These are phyloP conservation scores for Rhododendron molle DNA, from an alignment of 148 eudicot genomes.

Conservation along the genomic window DNA sequence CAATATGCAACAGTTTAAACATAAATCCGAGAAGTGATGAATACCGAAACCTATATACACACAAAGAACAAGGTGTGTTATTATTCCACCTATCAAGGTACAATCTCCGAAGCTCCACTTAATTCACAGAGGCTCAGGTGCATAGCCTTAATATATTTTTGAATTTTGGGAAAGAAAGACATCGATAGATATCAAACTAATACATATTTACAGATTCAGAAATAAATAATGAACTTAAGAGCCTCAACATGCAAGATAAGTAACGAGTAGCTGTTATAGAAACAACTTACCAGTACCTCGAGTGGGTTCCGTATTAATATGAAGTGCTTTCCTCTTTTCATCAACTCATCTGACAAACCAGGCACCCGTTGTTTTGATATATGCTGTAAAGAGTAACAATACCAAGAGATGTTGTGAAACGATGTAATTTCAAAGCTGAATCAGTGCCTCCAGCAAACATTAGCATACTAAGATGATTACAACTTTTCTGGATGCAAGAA, in stretches of 20 bases:
- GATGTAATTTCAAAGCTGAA: neutral
- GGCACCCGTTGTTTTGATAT: conserved; percentile 72
- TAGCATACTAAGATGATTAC: neutral
- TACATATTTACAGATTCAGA: neutral
- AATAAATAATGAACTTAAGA: neutral
- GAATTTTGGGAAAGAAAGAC: too few species aligned
- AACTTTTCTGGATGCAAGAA: neutral
- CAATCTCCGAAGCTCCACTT: neutral
- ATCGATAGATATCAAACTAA: neutral
- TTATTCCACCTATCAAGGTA: neutral
- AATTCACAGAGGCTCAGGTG: neutral
- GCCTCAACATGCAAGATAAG: neutral
- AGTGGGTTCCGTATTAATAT: conserved; percentile 86
- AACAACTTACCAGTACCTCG: conserved; percentile 61
- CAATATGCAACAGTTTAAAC: conserved; percentile 15
- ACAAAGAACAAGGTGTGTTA: neutral
- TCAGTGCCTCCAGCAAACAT: conserved; percentile 5
- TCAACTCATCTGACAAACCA: conserved; percentile 60
- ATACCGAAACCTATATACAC: neutral
- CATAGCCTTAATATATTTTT: neutral
- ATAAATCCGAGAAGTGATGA: neutral
- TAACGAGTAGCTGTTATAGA: neutral
- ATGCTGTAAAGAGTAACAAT: conserved; percentile 49
- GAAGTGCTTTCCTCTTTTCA: conserved; percentile 90
- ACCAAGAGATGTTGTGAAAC: neutral